phyloP scores from a whole-genome alignment of 1,284 basidiomycete genomes.

The Irpex lacteus region DNA sequence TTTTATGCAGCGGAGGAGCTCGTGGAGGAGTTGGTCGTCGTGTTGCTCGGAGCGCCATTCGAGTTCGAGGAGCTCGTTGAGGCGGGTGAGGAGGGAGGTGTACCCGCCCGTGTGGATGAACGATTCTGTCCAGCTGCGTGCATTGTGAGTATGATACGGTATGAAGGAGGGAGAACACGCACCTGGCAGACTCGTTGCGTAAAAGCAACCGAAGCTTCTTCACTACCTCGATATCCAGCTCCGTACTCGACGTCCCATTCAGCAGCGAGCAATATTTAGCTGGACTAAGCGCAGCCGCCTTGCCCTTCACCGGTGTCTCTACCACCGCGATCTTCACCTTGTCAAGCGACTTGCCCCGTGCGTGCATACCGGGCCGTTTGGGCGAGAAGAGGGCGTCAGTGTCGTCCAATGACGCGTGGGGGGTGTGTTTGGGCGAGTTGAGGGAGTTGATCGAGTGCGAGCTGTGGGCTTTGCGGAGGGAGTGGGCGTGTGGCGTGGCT shows the following conservation, averaged over 20 bases:
- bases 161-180: constrained; percentile 17
- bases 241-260: constrained; percentile 60
- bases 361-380: constrained; percentile 6
- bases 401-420: constrained; percentile 20
- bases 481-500: constrained; percentile 23
- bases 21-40: constrained; percentile 92
- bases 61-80: constrained; percentile 92
- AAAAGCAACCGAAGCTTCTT: constrained; percentile 80
- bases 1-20: constrained; percentile 91
- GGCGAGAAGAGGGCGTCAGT: constrained; percentile 22
- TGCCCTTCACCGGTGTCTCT: constrained; percentile 13
- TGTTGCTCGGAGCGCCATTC: constrained; percentile 99
- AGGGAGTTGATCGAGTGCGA: constrained; percentile 62
- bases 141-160: not conserved
- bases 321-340: not conserved
- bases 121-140: constrained; percentile 81
- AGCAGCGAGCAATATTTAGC: constrained; percentile 64
- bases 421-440: constrained; percentile 45
- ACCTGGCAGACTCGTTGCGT: constrained; percentile 85
- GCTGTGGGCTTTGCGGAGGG: constrained; percentile 64
- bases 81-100: constrained; percentile 72
- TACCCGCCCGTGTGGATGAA: constrained; percentile 89
- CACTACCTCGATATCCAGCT: constrained; percentile 69
- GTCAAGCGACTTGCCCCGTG: constrained; percentile 26
- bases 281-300: constrained; percentile 33